Evolutionary conservation across 129 eudicot species (phyloP).

Genomic region (Artemisia annua): DNA sequence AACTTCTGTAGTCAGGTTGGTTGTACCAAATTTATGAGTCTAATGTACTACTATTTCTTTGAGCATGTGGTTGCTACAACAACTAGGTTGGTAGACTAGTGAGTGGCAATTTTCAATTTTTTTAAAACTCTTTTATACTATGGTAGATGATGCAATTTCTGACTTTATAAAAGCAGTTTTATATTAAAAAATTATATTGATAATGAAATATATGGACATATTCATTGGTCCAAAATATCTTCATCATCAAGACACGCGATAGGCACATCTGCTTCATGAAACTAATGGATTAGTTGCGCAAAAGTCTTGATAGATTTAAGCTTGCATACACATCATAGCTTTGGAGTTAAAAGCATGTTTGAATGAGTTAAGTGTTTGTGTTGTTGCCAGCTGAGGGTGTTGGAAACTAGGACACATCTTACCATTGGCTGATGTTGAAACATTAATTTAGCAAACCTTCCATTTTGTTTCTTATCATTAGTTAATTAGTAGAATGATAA

Average conservation of each 20-base stretch:
- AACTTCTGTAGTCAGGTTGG: constrained; percentile 30
- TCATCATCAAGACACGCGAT: too few species aligned
- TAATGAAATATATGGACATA: not conserved
- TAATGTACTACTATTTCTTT: constrained; percentile 9
- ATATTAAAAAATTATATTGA: not conserved
- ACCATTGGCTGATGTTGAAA: not conserved
- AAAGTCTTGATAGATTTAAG: not conserved
- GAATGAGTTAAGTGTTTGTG: not conserved
- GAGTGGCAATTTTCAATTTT: constrained; percentile 15
- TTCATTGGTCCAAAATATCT: too few species aligned
- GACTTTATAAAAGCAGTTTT: constrained; percentile 6
- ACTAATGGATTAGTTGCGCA: too few species aligned
- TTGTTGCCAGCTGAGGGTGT: constrained; percentile 31
- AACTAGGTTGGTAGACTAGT: constrained; percentile 15
- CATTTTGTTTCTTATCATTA: not conserved
- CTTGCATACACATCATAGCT: not conserved
- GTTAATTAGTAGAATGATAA: not conserved
- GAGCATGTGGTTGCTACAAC: constrained; percentile 29
- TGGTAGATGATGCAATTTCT: constrained; percentile 27
- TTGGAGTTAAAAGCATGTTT: too few species aligned
- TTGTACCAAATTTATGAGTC: constrained; percentile 33
- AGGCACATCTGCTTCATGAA: too few species aligned
- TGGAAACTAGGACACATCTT: constrained; percentile 7
- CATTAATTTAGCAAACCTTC: not conserved
- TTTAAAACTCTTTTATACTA: not conserved